Evolutionary conservation across 768 basidiomycete species (phyloP), one percentile per base, ranked within the genome.

Genomic region (Lactarius hatsudake): DNA sequence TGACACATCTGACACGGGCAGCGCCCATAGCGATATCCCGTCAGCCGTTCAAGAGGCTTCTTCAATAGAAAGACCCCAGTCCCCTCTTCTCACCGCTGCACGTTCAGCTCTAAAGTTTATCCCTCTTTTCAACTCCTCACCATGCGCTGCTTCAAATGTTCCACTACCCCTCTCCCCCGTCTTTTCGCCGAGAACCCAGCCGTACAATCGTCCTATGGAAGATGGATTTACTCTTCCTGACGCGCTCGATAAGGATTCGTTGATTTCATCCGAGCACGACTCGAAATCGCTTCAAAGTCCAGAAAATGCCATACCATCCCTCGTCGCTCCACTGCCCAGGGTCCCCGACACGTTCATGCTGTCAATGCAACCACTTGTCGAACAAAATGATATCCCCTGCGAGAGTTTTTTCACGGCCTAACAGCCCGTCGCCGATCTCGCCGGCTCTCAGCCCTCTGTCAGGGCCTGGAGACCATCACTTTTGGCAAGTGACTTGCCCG

Each of bases 401-500:
- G 17, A 18, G n/a, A n/a, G 4, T n/a, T 38, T 54, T 59, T 58
- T 67, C 66, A 13, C 42, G 40, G 2, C 42, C 62, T 23, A 6
- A 9, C 51, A 67, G 62, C 26, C 42, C 62, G 9, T 12, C 66
- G 60, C 55, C 43, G 26, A 18, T 59, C 10, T 62, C 66, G 42
- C 61, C 59, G 57, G 38, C 57, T 32, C 38, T 51, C 30, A 67
- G 48, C 45, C 56, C 61, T 17, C 42, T 45, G 20, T 51, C 56
- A 13, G 45, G 65, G 18, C 62, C 62, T 32, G 59, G 40, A 10
- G 63, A 40, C 40, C 57, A 48, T 42, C 48, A 2, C 9, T 63
- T 63, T 54, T 59, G 66, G 66, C 58, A 54, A 53, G n/a, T 30
- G 23, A n/a, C 45, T 18, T 53, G 38, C 62, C 18, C 57, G 18